Base-by-base conservation (phyloP, 1,139 yeast genomes). In the Kurtzmaniella quercitrusa region DNA sequence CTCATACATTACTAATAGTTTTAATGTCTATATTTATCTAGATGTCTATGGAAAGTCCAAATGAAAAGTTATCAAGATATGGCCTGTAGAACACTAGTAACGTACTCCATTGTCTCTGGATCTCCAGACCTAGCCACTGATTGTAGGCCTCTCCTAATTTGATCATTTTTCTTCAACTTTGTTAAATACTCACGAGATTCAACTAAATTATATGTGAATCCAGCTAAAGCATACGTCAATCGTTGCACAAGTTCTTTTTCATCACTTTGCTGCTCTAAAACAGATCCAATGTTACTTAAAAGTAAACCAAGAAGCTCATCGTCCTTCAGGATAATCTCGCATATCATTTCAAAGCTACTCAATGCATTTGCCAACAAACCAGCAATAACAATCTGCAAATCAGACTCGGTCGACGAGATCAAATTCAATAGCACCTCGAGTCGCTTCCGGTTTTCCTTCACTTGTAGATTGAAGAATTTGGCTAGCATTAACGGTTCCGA, bases 311-410 rank as follows among this genome's bases (percentile, higher is more conserved):
- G 46, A 4, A 73, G 54, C 1, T 50, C 43, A 1, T 51, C 53
- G 6, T 66, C 57, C 2, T 51, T 49, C 1, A 63, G 48, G 3
- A 79, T 47, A 2, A 68, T 54, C 38, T 58, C 55, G 1, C 70
- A 56, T n/a, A 79, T 69, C 58, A 77, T 58, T 11, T 69, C 76
- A 53, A 57, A 75, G 38, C 71, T 79, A 19, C 75, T 63, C 1
- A 74, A 67, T 2, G 79, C 75, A 51, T 77, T 78, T 2, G 78
- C 81, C 42, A 78, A 58, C 11, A 77, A 53, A 2, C 79, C 78
- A 9, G 77, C 65, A 14, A 75, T 58, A 1, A 66, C 69, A 1
- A 60, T 48, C 49, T 78, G 82, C 1, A 77, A 58, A 2, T 54
- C 48, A 3, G 53, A 51, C 47, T 73, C 68, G 1, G 56, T 51